phyloP scores from a whole-genome alignment of 2,329 filamentous ascomycete genomes.

The Aspergillus sp. region DNA sequence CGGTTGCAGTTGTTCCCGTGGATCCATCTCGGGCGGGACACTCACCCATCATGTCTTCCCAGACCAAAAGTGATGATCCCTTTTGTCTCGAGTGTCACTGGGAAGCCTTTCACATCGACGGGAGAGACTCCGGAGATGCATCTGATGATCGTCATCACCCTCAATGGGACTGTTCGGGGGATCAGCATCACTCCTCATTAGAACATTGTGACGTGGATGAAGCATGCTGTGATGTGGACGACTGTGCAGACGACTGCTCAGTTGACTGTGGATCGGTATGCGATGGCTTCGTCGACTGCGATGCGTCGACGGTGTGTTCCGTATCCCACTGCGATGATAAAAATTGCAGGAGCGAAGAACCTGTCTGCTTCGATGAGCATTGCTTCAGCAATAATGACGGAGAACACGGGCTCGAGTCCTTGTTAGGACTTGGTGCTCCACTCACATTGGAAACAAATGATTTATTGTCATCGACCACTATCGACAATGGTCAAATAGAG shows the following conservation, averaged over 20 bases:
- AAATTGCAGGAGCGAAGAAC: slow-evolving; percentile 23
- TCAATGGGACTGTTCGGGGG: slow-evolving; percentile 26
- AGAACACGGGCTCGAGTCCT: slow-evolving; percentile 25
- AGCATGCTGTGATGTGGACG: slow-evolving; percentile 35
- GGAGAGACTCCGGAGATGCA: slow-evolving; percentile 19
- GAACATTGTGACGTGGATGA: slow-evolving; percentile 25
- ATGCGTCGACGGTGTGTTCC: slow-evolving; percentile 33
- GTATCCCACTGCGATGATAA: slow-evolving; percentile 25
- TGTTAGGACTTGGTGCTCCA: slow-evolving; percentile 27
- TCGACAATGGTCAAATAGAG: slow-evolving; percentile 11
- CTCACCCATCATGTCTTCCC: slow-evolving; percentile 25
- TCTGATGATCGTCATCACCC: slow-evolving; percentile 14
- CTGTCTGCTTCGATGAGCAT: slow-evolving; percentile 35
- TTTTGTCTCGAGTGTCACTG: slow-evolving; percentile 40
- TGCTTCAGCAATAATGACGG: slow-evolving; percentile 19
- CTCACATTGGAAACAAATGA: slow-evolving; percentile 24
- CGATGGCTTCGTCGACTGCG: slow-evolving; percentile 38
- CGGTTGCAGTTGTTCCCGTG: too few species aligned
- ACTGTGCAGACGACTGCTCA: slow-evolving; percentile 30
- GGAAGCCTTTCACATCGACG: slow-evolving; percentile 33
- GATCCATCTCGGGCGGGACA: neutral
- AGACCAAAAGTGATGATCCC: slow-evolving; percentile 21
- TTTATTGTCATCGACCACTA: slow-evolving; percentile 18
- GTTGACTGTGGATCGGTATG: slow-evolving; percentile 35
- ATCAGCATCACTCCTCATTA: slow-evolving; percentile 22